These are phyloP conservation scores for Anisogramma anomala DNA, from an alignment of 2,329 filamentous ascomycete species.

Conservation along the genomic window DNA sequence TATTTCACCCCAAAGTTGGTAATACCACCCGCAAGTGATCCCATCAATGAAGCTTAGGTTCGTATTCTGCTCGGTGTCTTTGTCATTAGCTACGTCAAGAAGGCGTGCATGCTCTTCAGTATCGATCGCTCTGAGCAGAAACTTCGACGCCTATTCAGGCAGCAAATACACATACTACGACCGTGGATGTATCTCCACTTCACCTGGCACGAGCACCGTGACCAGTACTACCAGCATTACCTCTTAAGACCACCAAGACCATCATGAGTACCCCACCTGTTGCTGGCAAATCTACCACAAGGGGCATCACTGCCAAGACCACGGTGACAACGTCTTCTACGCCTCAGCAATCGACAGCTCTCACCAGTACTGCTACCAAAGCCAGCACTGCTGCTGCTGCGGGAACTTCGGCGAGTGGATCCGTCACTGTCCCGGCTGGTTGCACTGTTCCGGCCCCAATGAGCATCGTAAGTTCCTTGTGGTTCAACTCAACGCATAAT, in stretches of 20 bases:
- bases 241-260: background rate
- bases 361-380: too few relatives aligned
- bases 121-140: slow-evolving; percentile 4
- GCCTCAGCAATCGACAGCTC: background rate
- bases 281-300: background rate
- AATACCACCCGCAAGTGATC: too few relatives aligned
- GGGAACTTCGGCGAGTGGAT: background rate
- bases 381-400: background rate
- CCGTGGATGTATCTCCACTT: background rate
- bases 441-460: background rate
- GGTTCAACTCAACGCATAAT: slow-evolving; percentile 12
- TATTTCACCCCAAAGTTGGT: too few relatives aligned
- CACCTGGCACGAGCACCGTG: background rate
- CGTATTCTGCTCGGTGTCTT: too few relatives aligned
- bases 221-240: background rate
- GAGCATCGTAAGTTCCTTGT: slow-evolving; percentile 3
- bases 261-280: background rate
- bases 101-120: slow-evolving; percentile 5
- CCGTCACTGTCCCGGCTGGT: background rate
- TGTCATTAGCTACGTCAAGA: background rate
- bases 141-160: slow-evolving; percentile 2
- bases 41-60: too few relatives aligned
- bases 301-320: background rate
- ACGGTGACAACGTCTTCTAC: background rate
- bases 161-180: slow-evolving; percentile 3